These are phyloP conservation scores for Geoglossum glabrum DNA, from an alignment of 495 filamentous ascomycete species.

Conservation along the genomic window DNA sequence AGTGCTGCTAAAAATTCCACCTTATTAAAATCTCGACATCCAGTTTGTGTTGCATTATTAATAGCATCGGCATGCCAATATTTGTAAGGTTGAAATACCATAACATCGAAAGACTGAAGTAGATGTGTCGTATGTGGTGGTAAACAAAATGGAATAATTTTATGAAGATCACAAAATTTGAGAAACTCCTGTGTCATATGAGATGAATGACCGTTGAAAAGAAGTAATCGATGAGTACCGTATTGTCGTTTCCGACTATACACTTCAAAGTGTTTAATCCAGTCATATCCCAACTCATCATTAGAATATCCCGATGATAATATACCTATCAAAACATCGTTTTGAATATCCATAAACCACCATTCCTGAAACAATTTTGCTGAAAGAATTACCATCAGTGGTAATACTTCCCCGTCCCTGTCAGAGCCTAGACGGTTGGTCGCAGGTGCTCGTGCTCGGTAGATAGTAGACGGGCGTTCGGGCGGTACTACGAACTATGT, in stretches of 20 bases:
- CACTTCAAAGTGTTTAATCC: background rate
- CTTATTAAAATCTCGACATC: background rate
- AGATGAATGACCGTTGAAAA: background rate
- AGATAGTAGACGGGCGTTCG: too few species aligned
- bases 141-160: slow-evolving; percentile 3
- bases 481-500: too few species aligned
- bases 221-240: background rate
- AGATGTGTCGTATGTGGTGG: background rate
- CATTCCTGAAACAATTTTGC: background rate
- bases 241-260: background rate
- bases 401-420: background rate
- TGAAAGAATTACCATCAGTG: slow-evolving; percentile 3
- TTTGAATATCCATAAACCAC: background rate
- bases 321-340: background rate
- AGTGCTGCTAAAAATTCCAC: background rate
- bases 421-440: too few species aligned
- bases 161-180: background rate
- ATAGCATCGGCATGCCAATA: background rate
- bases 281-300: background rate
- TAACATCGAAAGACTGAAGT: background rate
- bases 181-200: background rate
- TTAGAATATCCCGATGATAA: background rate
- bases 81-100: slow-evolving; percentile 1
- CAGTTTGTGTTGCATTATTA: background rate
- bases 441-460: too few species aligned